Evolutionary conservation across 495 filamentous ascomycete genomes (phyloP).

Genomic region (Xylaria intraflava): DNA sequence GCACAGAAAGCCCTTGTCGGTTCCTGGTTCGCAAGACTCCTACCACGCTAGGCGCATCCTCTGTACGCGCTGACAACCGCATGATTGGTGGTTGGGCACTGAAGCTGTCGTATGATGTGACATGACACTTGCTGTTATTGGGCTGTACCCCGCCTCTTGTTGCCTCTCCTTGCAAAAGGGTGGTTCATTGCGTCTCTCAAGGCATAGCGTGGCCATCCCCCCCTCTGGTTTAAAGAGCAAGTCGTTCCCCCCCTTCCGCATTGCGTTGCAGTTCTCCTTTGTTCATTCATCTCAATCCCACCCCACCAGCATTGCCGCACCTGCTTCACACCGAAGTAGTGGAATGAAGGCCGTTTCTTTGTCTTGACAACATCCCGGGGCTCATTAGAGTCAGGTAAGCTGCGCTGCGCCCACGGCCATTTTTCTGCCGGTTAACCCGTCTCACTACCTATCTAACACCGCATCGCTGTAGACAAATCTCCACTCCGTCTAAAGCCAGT

Average conservation of each 20-base stretch:
- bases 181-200: not conserved
- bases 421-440: not conserved
- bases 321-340: constrained; percentile 5
- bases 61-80: constrained; percentile 1
- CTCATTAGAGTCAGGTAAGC: constrained; percentile 10
- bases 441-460: not conserved
- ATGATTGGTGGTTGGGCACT: constrained; percentile 5
- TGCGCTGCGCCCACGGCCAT: not conserved
- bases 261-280: not conserved
- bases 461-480: constrained; percentile 7
- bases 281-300: not conserved
- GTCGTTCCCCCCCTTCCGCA: not conserved
- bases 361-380: constrained; percentile 4
- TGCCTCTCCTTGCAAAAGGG: not conserved
- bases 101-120: constrained; percentile 2
- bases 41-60: no score
- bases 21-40: no score
- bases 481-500: constrained; percentile 1
- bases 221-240: not conserved
- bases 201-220: not conserved
- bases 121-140: constrained; percentile 3
- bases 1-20: no score
- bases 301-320: not conserved
- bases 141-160: constrained; percentile 10
- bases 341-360: constrained; percentile 7